Evolutionary conservation across 148 eudicot genomes (phyloP), one percentile per base, ranked within the genome.

Genomic region (Chenopodium quinoa): DNA sequence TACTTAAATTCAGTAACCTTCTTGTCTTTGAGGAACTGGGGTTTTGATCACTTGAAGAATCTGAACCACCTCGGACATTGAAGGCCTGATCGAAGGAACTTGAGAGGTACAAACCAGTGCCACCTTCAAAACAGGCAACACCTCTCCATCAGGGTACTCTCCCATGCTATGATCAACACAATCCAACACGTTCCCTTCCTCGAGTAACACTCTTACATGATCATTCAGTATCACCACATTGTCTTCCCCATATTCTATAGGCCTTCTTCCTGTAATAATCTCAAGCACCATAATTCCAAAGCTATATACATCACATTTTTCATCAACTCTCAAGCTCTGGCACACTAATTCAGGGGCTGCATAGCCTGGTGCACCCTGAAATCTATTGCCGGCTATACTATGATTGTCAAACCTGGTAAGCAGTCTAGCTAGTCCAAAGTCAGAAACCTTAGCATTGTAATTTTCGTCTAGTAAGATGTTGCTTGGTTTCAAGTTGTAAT

Each of bases 71-170:
- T 97, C 99, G 0, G 89, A 90, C 99, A 97, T 97, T 0, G 99
- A 92, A 68, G 98, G 98, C 85, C 99, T 89, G 80, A 92, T 93
- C n/a, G 99, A 97, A 74, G 99, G 99, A 65, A 92, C 83, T 80
- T 89, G 98, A 37, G 98, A 94, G 58, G 99, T 97, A 81, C 99
- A 97, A 0, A 97, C 99, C 88, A 91, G 81, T 0, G 98, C 99
- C 88, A 97, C 58, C 85, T 97, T 94, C 32, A 97, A 77, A 40
- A 94, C 91, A 3, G 99, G 99, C 82, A 93, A 79, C 22, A 91
- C 93, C 88, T 97, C 99, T 22, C 89, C 99, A 69, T 94, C 98
- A 11, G 98, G 95, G 78, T 86, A 97, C 48, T 84, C 87, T 0
- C 91, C 89, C 92, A 97, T 92, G 32, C 86, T 88, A 29, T 75